Percentiles rank a stretch among this genome's conserved stretches.
phyloP scores from a whole-genome alignment of 2,329 filamentous ascomycete genomes.

The Phoma herbarum region DNA sequence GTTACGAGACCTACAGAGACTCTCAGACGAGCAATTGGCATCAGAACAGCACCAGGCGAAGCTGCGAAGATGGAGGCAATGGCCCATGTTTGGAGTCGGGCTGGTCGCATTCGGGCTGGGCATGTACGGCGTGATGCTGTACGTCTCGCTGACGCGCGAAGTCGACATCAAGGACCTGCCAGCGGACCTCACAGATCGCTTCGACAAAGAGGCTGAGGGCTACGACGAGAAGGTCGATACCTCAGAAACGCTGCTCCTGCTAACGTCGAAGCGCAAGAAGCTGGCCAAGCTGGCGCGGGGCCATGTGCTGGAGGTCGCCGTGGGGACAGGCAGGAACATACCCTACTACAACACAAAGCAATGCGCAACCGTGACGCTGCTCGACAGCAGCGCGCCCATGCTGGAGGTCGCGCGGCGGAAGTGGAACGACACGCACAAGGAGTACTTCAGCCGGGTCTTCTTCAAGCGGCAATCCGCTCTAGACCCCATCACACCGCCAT shows the following conservation, averaged over 20 bases:
- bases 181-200: slow-evolving; percentile 56
- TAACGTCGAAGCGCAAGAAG: slow-evolving; percentile 52
- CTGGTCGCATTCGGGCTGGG: slow-evolving; percentile 52
- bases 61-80: slow-evolving; percentile 42
- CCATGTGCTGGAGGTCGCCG: slow-evolving; percentile 60
- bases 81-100: slow-evolving; percentile 44
- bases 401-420: slow-evolving; percentile 59
- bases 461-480: slow-evolving; percentile 58
- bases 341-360: slow-evolving; percentile 55
- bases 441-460: slow-evolving; percentile 49
- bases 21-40: slow-evolving; percentile 41
- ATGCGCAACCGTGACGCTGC: slow-evolving; percentile 56
- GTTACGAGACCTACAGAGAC: slow-evolving; percentile 34
- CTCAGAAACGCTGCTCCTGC: slow-evolving; percentile 54
- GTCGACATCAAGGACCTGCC: slow-evolving; percentile 41
- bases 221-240: slow-evolving; percentile 59
- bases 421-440: slow-evolving; percentile 55
- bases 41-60: slow-evolving; percentile 39
- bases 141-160: slow-evolving; percentile 40
- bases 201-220: slow-evolving; percentile 55
- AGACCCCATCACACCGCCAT: slow-evolving; percentile 55
- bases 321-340: slow-evolving; percentile 60
- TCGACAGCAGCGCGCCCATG: slow-evolving; percentile 60
- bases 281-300: slow-evolving; percentile 54
- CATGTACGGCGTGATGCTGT: slow-evolving; percentile 52